Conservation (phyloP, 2,329 filamentous ascomycete genomes). For the Colletotrichum sp. region DNA sequence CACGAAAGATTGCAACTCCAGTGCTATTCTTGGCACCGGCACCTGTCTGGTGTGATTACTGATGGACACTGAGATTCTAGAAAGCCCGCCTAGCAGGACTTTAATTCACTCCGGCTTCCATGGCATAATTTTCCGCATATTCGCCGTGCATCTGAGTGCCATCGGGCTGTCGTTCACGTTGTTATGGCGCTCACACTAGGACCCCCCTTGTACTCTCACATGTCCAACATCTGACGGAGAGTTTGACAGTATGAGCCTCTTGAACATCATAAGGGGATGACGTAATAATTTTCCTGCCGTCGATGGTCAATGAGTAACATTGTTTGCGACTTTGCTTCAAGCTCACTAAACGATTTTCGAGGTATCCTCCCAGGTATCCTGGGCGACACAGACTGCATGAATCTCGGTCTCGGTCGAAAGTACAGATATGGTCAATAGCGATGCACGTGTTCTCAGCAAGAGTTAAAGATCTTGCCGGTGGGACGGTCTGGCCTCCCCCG, state of each 20-base stretch:
- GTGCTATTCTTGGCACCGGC: not conserved
- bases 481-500: not conserved
- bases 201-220: not conserved
- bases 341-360: not conserved
- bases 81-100: not conserved
- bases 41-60: not conserved
- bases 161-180: not conserved
- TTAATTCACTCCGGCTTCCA: not conserved
- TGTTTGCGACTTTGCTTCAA: not conserved
- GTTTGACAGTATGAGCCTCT: not conserved
- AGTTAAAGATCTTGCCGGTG: not conserved
- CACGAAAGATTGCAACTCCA: not conserved
- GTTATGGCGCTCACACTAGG: not conserved
- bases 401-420: not conserved
- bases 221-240: not conserved
- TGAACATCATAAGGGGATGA: not conserved
- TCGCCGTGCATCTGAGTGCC: not conserved
- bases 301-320: accelerated
- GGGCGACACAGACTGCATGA: not conserved
- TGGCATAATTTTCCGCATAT: not conserved
- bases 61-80: not conserved
- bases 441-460: not conserved
- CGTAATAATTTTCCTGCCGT: not conserved
- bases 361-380: not conserved
- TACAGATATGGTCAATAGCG: not conserved